Conservation (phyloP, 139 green algal species). For the Tetradesmus obliquus region DNA sequence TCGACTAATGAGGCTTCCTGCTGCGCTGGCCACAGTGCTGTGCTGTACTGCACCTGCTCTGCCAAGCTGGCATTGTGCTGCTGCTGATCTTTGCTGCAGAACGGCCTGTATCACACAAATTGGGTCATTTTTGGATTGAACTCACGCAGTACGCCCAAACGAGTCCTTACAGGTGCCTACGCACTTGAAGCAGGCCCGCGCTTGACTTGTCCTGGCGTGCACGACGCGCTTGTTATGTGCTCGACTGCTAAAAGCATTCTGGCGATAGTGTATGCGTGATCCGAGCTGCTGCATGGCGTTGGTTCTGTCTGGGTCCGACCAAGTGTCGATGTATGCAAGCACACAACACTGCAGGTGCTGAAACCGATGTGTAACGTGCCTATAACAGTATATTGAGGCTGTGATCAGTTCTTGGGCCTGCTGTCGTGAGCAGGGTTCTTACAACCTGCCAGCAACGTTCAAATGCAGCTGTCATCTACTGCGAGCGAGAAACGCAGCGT, state of each 20-base stretch:
- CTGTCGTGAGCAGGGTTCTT: background rate
- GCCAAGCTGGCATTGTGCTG: background rate
- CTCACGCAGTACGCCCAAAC: background rate
- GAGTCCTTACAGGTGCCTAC: background rate
- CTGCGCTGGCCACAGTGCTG: background rate
- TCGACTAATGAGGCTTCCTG: conserved; percentile 4
- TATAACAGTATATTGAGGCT: background rate
- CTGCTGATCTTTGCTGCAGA: background rate
- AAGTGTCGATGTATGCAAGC: background rate
- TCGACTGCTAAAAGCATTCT: too few species aligned
- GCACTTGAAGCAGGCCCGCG: background rate
- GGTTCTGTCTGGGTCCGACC: background rate
- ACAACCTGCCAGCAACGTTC: background rate
- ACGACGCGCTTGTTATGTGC: background rate
- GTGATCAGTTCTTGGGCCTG: too few species aligned
- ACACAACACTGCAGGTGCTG: too few species aligned
- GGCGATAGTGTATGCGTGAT: too few species aligned
- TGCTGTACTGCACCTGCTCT: conserved; percentile 18
- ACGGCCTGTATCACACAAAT: background rate
- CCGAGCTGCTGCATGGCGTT: background rate
- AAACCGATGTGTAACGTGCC: background rate
- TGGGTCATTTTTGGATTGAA: background rate
- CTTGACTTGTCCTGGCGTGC: background rate
- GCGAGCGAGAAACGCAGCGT: background rate
- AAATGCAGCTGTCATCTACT: background rate